phyloP scores from a whole-genome alignment of 192 early-diverging fungal species.

The Chytriomyces confervae region DNA sequence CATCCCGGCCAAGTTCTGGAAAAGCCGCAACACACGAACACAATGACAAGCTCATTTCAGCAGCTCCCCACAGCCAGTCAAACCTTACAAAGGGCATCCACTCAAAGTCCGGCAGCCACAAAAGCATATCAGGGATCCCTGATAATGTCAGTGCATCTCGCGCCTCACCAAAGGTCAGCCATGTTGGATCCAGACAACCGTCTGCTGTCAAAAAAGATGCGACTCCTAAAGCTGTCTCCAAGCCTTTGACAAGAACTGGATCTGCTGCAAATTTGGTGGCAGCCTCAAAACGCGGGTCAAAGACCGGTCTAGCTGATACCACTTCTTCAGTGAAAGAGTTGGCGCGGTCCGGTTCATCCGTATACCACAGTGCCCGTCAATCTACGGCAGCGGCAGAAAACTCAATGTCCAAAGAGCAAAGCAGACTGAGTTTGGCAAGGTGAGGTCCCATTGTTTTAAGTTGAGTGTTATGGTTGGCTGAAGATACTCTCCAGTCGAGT shows the following conservation, averaged over 20 bases:
- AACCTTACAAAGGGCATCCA: neutral
- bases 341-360: too few species aligned
- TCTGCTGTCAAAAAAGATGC: neutral
- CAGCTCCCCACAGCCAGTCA: constrained; percentile 13
- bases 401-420: constrained; percentile 7
- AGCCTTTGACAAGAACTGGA: neutral
- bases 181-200: neutral
- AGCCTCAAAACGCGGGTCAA: too few species aligned
- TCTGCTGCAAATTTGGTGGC: neutral
- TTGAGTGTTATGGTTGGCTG: constrained; percentile 7
- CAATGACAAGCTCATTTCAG: constrained; percentile 10
- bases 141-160: too few species aligned
- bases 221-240: neutral
- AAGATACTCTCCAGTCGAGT: constrained; percentile 11
- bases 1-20: too few species aligned
- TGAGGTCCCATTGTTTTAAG: neutral
- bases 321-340: too few species aligned
- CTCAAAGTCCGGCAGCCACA: too few species aligned
- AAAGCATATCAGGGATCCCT: too few species aligned
- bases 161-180: too few species aligned
- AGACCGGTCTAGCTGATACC: too few species aligned
- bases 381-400: neutral
- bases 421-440: constrained; percentile 29
- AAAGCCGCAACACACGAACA: too few species aligned
- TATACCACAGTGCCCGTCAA: neutral